Conservation (phyloP, 768 basidiomycete genomes). For the Lyophyllum semitale region DNA sequence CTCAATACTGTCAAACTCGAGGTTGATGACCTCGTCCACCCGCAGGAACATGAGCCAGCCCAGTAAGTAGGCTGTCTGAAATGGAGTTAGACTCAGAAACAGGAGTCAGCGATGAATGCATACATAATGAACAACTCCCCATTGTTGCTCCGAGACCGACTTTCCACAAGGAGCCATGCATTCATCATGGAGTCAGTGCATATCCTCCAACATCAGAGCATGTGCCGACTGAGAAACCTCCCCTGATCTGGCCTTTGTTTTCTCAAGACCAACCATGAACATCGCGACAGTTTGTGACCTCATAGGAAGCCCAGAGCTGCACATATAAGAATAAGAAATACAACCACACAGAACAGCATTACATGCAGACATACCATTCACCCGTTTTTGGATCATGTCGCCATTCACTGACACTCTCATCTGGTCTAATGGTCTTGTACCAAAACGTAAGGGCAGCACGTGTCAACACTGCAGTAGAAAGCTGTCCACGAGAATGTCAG, state of each 20-base stretch:
- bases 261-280: constrained; percentile 25
- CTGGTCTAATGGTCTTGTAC: constrained; percentile 10
- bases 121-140: neutral
- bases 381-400: constrained; percentile 5
- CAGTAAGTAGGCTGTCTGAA: constrained; percentile 13
- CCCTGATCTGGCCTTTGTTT: constrained; percentile 18
- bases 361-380: neutral
- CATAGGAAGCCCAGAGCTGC: constrained; percentile 19
- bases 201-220: constrained; percentile 16
- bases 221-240: constrained; percentile 21
- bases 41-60: constrained; percentile 16
- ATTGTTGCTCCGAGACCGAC: neutral
- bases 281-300: constrained; percentile 12
- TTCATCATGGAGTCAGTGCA: constrained; percentile 15
- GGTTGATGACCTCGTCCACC: constrained; percentile 15
- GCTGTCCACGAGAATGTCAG: neutral
- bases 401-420: constrained; percentile 16
- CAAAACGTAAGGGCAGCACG: constrained; percentile 18
- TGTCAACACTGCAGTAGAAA: constrained; percentile 17
- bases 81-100: neutral
- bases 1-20: constrained; percentile 16
- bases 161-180: neutral
- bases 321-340: neutral
- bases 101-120: neutral
- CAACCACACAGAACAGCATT: neutral